These are phyloP conservation scores for Geranium rotundifolium DNA, from an alignment of 345 rosid genomes.

Conservation along the genomic window DNA sequence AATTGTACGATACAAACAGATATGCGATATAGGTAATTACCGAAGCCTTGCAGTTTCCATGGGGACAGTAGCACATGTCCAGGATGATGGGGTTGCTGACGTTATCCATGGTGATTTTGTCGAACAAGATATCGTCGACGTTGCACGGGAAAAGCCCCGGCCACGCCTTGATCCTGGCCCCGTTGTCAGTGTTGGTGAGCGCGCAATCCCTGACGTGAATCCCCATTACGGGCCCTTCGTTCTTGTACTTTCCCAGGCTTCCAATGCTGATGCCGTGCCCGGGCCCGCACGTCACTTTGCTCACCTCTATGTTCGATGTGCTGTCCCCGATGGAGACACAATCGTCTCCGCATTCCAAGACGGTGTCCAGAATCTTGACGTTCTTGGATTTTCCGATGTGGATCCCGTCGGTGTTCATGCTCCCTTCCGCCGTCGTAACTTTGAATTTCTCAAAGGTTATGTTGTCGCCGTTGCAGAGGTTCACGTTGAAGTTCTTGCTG, in stretches of 20 bases:
- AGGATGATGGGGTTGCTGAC: conserved; percentile 39
- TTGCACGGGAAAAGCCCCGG: conserved; percentile 24
- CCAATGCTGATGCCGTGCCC: conserved; percentile 57
- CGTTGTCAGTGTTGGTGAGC: too few species aligned
- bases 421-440: conserved; percentile 25
- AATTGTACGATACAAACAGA: too few species aligned
- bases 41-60: conserved; percentile 24
- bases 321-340: conserved; percentile 50
- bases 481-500: conserved; percentile 41
- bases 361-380: conserved; percentile 13
- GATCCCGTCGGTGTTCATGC: conserved; percentile 52
- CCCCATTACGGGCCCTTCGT: conserved; percentile 39
- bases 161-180: conserved; percentile 54
- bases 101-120: conserved; percentile 37
- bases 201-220: conserved; percentile 27
- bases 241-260: conserved; percentile 38
- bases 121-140: conserved; percentile 30
- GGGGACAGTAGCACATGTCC: conserved; percentile 43
- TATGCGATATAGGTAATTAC: conserved; percentile 8
- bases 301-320: conserved; percentile 15
- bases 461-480: conserved; percentile 29
- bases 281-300: conserved; percentile 33
- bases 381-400: conserved; percentile 33
- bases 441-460: conserved; percentile 17
- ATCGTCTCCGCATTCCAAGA: conserved; percentile 39